A percentile compares a stretch with the other conserved stretches of the same genome.
Evolutionary conservation across 805 yeast species (phyloP).

Genomic region (Yamadazyma endophytica): DNA sequence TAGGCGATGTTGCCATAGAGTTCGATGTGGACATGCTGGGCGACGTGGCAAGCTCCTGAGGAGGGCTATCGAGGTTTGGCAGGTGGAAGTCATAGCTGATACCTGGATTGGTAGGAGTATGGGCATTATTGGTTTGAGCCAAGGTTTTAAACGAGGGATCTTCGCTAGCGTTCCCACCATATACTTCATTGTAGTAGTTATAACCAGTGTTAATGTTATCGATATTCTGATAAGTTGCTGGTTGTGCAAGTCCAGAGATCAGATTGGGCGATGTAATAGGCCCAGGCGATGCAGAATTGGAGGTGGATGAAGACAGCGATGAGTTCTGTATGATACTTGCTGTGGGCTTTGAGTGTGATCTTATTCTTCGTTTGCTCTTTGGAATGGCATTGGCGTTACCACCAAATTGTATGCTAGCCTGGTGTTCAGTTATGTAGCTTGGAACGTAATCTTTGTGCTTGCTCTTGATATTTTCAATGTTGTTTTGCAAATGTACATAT

Average conservation of each 20-base stretch:
- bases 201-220: no score
- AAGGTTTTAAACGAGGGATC: no score
- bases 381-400: conserved; percentile 25
- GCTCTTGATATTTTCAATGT: conserved; percentile 22
- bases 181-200: no score
- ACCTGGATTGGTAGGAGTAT: conserved; percentile 1
- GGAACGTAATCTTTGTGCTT: conserved; percentile 27
- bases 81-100: no score
- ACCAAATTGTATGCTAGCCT: conserved; percentile 37
- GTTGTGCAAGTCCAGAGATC: no score
- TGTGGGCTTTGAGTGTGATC: conserved; percentile 8
- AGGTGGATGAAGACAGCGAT: conserved; percentile 1
- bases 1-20: no score
- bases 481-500: conserved; percentile 20
- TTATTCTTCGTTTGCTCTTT: conserved; percentile 7
- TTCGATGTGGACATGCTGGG: no score
- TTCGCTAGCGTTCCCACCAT: no score
- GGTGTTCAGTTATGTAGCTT: conserved; percentile 26
- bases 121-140: not conserved
- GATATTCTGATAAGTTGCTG: no score
- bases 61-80: no score
- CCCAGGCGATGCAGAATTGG: conserved; percentile 2
- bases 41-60: no score
- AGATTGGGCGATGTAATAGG: conserved; percentile 1
- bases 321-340: not conserved